phyloP scores from a whole-genome alignment of 176 grass and related monocot genomes.

The Themeda triandra region DNA sequence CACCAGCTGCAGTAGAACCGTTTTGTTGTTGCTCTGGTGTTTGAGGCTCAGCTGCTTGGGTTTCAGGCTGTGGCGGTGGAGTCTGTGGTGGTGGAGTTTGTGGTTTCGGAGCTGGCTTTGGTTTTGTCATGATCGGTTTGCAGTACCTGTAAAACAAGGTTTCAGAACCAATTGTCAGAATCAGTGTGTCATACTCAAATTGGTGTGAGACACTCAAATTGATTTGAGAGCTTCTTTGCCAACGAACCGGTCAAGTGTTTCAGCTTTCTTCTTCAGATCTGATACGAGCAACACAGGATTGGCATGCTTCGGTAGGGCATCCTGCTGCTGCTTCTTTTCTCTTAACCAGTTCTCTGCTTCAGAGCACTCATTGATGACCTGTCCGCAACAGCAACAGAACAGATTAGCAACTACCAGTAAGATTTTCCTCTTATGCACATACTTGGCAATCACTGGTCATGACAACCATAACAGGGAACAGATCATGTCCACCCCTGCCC shows the following conservation, averaged over 20 bases:
- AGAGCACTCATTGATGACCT: slow-evolving; percentile 76
- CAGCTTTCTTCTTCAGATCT: slow-evolving; percentile 65
- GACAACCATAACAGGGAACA: too few relatives aligned
- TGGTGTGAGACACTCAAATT: not conserved
- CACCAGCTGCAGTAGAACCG: not conserved
- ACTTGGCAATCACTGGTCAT: not conserved
- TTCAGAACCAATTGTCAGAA: not conserved
- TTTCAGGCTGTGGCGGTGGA: slow-evolving; percentile 42
- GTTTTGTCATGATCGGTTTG: slow-evolving; percentile 81
- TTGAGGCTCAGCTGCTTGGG: slow-evolving; percentile 33
- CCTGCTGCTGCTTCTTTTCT: slow-evolving; percentile 58
- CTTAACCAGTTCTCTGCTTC: slow-evolving; percentile 55
- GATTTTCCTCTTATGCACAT: not conserved
- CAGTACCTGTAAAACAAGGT: slow-evolving; percentile 48
- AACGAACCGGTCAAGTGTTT: slow-evolving; percentile 65
- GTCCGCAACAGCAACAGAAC: not conserved
- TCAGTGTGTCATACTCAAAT: not conserved
- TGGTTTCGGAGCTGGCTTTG: slow-evolving; percentile 62
- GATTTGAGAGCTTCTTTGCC: not conserved
- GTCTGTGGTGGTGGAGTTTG: slow-evolving; percentile 72
- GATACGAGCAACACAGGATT: slow-evolving; percentile 48
- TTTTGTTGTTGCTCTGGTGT: slow-evolving; percentile 41
- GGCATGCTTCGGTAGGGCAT: slow-evolving; percentile 62
- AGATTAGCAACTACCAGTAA: not conserved
- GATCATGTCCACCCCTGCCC: not conserved